Base-by-base conservation (phyloP, 1,284 basidiomycete genomes). In the Neotropicomus parvogracilis region DNA sequence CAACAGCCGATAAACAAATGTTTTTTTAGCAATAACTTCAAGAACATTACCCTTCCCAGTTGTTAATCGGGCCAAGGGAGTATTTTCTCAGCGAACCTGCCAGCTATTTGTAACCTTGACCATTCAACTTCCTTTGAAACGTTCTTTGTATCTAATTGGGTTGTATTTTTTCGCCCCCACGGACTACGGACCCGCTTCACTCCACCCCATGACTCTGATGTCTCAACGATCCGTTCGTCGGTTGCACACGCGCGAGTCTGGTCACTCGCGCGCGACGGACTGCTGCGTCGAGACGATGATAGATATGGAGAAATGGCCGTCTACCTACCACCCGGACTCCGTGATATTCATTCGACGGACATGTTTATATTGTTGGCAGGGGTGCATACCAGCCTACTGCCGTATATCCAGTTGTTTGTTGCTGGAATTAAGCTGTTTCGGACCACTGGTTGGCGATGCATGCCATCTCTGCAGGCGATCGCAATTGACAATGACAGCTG, bases 31-130 rank as follows among this genome's bases (percentile, higher is more conserved):
- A 76, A 77, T 51, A 79, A 74, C 24, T 70, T 83, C 54, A 83
- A 83, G 67, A 67, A 74, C 46, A 55, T 83, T 32, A 77, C 55
- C n/a, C 71, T 83, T 42, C 78, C 80, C 13, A 48, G 66, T 49
- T 83, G 80, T 53, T 41, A 10, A 32, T 53, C 50, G 14, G 13
- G 35, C 31, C 50, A 40, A 41, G 52, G 31, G 45, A 34, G 24
- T 19, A 17, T 26, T 21, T 27, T 34, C 2, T 28, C 31, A 16
- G 24, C 3, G 17, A 17, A 40, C 29, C 5, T 48, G 17, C 24
- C 34, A 28, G 17, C 4, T 14, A 43, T 36, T 14, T 56, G 54
- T 60, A 47, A 39, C 32, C 39, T 39, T 17, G 11, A 32, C 40
- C 35, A 38, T 39, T 3, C 38, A 20, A 13, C 19, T 29, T 28